Evolutionary conservation across 2,329 filamentous ascomycete species (phyloP).

Genomic region (Cadophora malorum): DNA sequence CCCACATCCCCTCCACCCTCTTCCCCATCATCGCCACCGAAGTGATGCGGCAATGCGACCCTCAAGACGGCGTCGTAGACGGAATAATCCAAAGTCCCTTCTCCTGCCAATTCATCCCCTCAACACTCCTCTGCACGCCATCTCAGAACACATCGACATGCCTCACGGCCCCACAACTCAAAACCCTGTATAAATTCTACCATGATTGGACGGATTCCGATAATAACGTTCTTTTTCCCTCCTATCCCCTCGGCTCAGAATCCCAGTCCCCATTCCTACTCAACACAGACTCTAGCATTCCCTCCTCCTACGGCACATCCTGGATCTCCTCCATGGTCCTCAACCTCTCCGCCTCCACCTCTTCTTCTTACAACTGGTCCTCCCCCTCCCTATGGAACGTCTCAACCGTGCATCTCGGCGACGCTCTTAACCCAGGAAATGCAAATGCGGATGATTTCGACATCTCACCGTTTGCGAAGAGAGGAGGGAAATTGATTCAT

Average conservation of each 20-base stretch:
- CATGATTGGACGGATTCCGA: conserved; percentile 39
- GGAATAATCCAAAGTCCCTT: conserved; percentile 50
- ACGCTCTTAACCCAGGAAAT: conserved; percentile 52
- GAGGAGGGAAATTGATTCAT: conserved; percentile 37
- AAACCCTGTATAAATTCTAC: conserved; percentile 51
- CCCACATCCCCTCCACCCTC: conserved; percentile 41
- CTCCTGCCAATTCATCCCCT: conserved; percentile 31
- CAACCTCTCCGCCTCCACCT: conserved; percentile 34
- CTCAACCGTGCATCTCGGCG: conserved; percentile 46
- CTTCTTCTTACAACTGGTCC: conserved; percentile 45
- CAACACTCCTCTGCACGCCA: conserved; percentile 31
- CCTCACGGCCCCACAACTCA: conserved; percentile 52
- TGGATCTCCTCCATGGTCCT: conserved; percentile 25
- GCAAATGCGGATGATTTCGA: conserved; percentile 56
- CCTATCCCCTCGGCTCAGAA: conserved; percentile 28
- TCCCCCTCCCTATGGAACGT: conserved; percentile 48
- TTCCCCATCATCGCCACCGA: conserved; percentile 47
- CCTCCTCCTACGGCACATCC: conserved; percentile 19
- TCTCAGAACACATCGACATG: conserved; percentile 42
- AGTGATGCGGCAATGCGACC: conserved; percentile 56
- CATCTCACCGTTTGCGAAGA: conserved; percentile 52
- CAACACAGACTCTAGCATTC: conserved; percentile 22
- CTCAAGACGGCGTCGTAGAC: conserved; percentile 55
- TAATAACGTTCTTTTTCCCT: conserved; percentile 30
- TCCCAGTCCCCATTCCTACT: conserved; percentile 18